Percentiles rank a stretch among this genome's conserved stretches.
Evolutionary conservation across 148 eudicot species (phyloP).

Genomic region (Dianthus caryophyllus): DNA sequence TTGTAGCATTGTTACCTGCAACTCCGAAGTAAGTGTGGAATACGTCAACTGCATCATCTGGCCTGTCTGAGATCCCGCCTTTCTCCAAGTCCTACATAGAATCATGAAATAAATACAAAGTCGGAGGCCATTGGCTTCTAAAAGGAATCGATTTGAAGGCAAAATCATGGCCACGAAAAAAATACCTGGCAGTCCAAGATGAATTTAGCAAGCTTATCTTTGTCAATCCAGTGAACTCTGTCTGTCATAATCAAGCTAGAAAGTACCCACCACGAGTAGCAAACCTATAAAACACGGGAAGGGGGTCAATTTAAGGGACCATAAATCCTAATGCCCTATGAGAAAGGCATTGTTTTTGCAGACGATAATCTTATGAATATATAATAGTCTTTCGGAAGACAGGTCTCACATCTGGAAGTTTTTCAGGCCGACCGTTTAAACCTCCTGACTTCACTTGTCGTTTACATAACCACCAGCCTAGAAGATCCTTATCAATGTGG

Average conservation of each 20-base stretch:
- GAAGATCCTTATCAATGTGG: slow-evolving; percentile 89
- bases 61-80: slow-evolving; percentile 95
- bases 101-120: neutral
- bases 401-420: slow-evolving; percentile 82
- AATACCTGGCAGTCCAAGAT: slow-evolving; percentile 86
- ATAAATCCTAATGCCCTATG: neutral
- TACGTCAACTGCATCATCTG: slow-evolving; percentile 94
- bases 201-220: slow-evolving; percentile 66
- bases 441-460: slow-evolving; percentile 95
- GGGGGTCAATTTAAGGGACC: neutral
- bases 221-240: slow-evolving; percentile 96
- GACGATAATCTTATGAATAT: no score
- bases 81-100: slow-evolving; percentile 67
- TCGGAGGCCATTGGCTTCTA: neutral
- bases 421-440: slow-evolving; percentile 92
- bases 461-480: slow-evolving; percentile 98
- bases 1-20: slow-evolving; percentile 54
- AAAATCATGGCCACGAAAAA: neutral
- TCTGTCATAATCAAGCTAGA: slow-evolving; percentile 91
- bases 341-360: no score
- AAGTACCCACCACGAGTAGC: slow-evolving; percentile 99
- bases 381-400: neutral
- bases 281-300: slow-evolving; percentile 43
- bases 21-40: slow-evolving; percentile 92
- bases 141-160: no score